phyloP scores from a whole-genome alignment of 495 filamentous ascomycete genomes.

The Hyaloscypha bicolor region DNA sequence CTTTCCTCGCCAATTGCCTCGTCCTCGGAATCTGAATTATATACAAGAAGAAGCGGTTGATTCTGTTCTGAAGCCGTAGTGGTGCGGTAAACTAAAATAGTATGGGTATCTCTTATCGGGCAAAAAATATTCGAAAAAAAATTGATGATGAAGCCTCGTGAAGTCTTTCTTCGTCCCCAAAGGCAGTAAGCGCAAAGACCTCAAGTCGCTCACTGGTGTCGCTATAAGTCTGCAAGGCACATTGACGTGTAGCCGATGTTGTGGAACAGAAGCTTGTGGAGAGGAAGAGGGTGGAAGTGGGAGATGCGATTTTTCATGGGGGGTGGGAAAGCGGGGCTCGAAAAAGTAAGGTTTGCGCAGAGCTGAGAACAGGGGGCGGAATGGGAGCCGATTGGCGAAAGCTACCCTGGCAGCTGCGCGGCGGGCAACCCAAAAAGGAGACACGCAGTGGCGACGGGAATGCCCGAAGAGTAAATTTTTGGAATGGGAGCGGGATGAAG shows the following conservation, averaged over 20 bases:
- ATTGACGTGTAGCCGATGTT: conserved; percentile 28
- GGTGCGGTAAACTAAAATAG: conserved; percentile 5
- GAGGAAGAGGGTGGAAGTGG: conserved; percentile 5
- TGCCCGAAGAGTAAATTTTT: conserved; percentile 9
- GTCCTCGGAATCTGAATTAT: conserved; percentile 26
- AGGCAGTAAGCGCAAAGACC: conserved; percentile 61
- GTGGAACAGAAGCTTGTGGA: not conserved
- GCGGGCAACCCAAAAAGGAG: not conserved
- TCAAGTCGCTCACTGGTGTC: conserved; percentile 50
- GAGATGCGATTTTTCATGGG: not conserved
- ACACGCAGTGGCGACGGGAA: not conserved
- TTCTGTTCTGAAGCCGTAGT: conserved; percentile 23
- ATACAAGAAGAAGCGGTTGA: conserved; percentile 34
- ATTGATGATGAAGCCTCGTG: not conserved
- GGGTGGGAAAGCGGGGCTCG: conserved; percentile 17
- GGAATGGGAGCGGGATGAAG: conserved; percentile 9
- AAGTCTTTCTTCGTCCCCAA: conserved; percentile 57
- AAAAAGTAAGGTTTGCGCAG: conserved; percentile 15
- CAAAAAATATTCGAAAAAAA: conserved; percentile 5
- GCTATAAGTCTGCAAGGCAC: conserved; percentile 21
- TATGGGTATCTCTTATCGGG: conserved; percentile 10
- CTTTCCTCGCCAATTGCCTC: conserved; percentile 6
- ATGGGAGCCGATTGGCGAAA: not conserved
- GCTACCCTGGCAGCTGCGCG: conserved; percentile 5
- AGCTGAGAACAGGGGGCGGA: not conserved